phyloP scores from a whole-genome alignment of 139 green algal genomes.

The Volvox africanus region DNA sequence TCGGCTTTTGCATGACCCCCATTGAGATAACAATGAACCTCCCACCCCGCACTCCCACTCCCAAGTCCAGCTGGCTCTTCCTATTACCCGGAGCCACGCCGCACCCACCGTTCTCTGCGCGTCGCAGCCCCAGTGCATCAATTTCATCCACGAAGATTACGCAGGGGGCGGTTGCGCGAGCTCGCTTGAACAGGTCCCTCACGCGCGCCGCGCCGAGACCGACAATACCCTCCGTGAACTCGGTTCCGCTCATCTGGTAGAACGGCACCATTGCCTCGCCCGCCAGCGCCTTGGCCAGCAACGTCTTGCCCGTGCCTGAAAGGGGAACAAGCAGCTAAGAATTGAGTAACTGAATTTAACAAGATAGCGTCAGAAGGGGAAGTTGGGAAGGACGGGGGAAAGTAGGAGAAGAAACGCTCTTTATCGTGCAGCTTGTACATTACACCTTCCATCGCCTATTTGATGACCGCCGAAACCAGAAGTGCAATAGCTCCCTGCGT shows the following conservation, averaged over 20 bases:
- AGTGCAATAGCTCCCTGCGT: too few relatives aligned
- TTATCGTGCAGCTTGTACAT: too few relatives aligned
- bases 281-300: slow-evolving; percentile 95
- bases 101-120: slow-evolving; percentile 77
- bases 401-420: too few relatives aligned
- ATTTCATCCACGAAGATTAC: slow-evolving; percentile 99
- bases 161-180: slow-evolving; percentile 86
- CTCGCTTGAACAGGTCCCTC: slow-evolving; percentile 96
- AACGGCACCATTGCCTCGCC: slow-evolving; percentile 89
- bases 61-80: too few relatives aligned
- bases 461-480: too few relatives aligned
- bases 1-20: too few relatives aligned
- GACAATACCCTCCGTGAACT: slow-evolving; percentile 99
- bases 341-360: too few relatives aligned
- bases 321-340: neutral
- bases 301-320: slow-evolving; percentile 95
- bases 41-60: too few relatives aligned
- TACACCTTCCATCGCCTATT: too few relatives aligned
- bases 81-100: neutral
- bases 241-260: slow-evolving; percentile 92
- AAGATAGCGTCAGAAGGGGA: neutral
- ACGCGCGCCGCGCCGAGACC: slow-evolving; percentile 96
- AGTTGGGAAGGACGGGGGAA: slow-evolving; percentile 62
- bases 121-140: slow-evolving; percentile 92
- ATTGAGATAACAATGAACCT: too few relatives aligned